Conservation (phyloP, 2,329 filamentous ascomycete species). For the Colletotrichum godetiae region DNA sequence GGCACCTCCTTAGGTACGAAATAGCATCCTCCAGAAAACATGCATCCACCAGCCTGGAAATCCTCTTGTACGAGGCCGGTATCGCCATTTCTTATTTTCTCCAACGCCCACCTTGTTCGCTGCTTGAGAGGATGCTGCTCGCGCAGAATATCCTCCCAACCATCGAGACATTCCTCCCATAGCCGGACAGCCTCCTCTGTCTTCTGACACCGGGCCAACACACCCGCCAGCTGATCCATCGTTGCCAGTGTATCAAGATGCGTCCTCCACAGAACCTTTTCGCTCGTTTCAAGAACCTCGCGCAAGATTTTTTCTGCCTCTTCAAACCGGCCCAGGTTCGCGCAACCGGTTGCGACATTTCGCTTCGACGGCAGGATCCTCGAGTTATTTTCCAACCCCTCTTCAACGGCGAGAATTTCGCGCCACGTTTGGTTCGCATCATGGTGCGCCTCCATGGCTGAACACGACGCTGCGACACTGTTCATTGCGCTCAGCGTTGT, state of each 20-base stretch:
- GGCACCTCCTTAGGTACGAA: too few species aligned
- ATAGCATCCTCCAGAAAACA: background rate
- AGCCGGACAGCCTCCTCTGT: background rate
- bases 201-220: background rate
- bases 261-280: background rate
- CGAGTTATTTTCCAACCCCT: too few species aligned
- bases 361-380: background rate
- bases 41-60: background rate
- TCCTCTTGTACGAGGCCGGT: background rate
- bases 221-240: conserved; percentile 9
- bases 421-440: too few species aligned
- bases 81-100: background rate
- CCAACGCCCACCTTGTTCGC: background rate
- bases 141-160: background rate
- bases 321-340: conserved; percentile 46
- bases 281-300: conserved; percentile 38
- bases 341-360: conserved; percentile 1
- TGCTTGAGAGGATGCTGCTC: background rate
- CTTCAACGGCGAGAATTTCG: too few species aligned
- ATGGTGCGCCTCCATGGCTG: too few species aligned
- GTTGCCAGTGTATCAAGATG: conserved; percentile 11
- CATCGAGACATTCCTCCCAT: background rate
- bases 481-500: too few species aligned
- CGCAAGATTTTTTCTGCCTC: conserved; percentile 46
- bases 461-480: too few species aligned